Evolutionary conservation across 331 rosid genomes (phyloP).

Genomic region (Quercus lobata): DNA sequence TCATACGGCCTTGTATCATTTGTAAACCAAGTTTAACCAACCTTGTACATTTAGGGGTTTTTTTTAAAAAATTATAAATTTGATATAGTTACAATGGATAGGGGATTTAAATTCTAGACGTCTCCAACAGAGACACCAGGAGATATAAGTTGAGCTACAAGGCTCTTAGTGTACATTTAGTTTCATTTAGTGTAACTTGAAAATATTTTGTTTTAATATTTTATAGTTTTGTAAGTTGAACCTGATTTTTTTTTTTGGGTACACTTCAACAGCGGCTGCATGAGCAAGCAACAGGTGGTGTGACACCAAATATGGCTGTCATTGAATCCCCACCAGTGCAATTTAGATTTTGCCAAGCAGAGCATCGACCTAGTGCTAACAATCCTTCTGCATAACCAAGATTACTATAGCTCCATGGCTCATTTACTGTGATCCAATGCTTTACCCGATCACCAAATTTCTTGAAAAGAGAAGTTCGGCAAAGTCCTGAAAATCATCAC

Average conservation of each 20-base stretch:
- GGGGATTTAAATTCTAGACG: too few species aligned
- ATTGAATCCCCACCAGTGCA: slow-evolving; percentile 40
- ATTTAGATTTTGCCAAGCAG: slow-evolving; percentile 30
- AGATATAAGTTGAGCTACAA: too few species aligned
- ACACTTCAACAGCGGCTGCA: neutral
- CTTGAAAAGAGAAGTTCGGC: slow-evolving; percentile 34
- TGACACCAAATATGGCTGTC: slow-evolving; percentile 15
- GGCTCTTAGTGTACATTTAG: too few species aligned
- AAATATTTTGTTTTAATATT: too few species aligned
- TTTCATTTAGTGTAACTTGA: too few species aligned
- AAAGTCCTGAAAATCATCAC: slow-evolving; percentile 37
- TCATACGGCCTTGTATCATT: too few species aligned
- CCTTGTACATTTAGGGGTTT: too few species aligned
- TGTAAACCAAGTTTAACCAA: too few species aligned
- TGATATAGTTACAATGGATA: too few species aligned
- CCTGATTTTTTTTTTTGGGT: neutral
- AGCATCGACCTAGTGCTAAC: slow-evolving; percentile 41
- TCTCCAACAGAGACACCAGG: too few species aligned
- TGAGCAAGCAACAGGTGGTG: neutral
- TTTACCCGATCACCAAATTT: slow-evolving; percentile 41
- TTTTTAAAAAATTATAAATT: too few species aligned
- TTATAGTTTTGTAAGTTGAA: neutral
- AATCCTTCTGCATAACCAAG: slow-evolving; percentile 27
- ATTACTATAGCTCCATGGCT: slow-evolving; percentile 23
- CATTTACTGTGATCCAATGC: slow-evolving; percentile 42